phyloP scores from a whole-genome alignment of 139 green algal genomes.

The Coelastrella sp. region DNA sequence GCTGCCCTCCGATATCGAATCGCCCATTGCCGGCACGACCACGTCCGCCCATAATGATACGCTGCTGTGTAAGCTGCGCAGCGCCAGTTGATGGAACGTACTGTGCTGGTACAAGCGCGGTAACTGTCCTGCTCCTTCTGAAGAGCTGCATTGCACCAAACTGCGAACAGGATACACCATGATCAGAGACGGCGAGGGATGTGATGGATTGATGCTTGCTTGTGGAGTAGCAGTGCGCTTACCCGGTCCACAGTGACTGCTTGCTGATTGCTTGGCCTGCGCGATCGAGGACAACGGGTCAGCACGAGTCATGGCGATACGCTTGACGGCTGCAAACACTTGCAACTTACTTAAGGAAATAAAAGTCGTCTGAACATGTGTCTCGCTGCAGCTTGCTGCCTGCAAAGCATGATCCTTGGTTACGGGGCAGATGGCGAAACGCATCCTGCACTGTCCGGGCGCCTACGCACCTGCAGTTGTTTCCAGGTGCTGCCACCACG shows the following conservation, averaged over 20 bases:
- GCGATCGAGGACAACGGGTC: background rate
- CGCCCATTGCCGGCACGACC: slow-evolving; percentile 91
- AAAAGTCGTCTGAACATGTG: background rate
- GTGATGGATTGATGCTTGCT: background rate
- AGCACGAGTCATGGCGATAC: slow-evolving; percentile 14
- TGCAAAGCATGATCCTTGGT: background rate
- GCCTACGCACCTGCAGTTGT: background rate
- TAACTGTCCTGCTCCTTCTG: slow-evolving; percentile 18
- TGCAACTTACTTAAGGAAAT: background rate
- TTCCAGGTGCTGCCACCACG: background rate
- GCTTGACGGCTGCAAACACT: background rate
- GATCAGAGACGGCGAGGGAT: background rate
- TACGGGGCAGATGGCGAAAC: background rate
- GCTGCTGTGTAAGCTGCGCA: slow-evolving; percentile 34
- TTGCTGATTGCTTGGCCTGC: slow-evolving; percentile 29
- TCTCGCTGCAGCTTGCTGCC: background rate
- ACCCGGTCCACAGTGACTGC: slow-evolving; percentile 30
- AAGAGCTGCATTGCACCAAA: background rate
- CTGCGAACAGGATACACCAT: background rate
- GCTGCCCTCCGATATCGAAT: slow-evolving; percentile 94
- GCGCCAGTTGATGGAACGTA: background rate
- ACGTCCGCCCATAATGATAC: slow-evolving; percentile 24
- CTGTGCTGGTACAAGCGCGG: background rate
- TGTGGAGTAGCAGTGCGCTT: background rate
- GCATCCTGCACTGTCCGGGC: background rate